These are phyloP conservation scores for Endoconidiophora laricicola DNA, from an alignment of 2,329 filamentous ascomycete genomes.

Conservation along the genomic window DNA sequence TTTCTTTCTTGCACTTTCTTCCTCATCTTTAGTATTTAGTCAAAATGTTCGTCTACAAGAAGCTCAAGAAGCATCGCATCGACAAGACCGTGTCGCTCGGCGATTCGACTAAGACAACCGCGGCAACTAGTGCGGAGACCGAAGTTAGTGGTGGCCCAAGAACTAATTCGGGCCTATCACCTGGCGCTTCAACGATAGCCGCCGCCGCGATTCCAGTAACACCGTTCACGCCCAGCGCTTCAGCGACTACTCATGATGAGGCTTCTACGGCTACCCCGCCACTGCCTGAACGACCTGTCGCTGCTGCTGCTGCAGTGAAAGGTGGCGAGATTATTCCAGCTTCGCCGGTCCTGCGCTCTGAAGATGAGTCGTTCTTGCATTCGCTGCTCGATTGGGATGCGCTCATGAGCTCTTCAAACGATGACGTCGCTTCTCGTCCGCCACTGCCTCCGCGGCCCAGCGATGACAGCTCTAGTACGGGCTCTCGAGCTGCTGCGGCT, in stretches of 20 bases:
- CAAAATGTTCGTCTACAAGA: constrained; percentile 45
- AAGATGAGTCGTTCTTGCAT: constrained; percentile 42
- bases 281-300: constrained; percentile 1
- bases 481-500: constrained; percentile 15
- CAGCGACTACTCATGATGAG: constrained; percentile 13
- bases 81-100: constrained; percentile 25
- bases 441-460: constrained; percentile 34
- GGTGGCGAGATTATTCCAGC: not conserved
- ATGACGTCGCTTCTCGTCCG: constrained; percentile 30
- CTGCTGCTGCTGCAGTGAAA: constrained; percentile 12
- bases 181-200: not conserved
- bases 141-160: too few species aligned
- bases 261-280: too few species aligned
- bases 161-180: too few species aligned
- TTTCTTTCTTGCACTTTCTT: not conserved
- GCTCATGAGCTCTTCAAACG: constrained; percentile 15
- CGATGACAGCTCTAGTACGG: not conserved
- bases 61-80: constrained; percentile 41
- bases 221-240: constrained; percentile 6
- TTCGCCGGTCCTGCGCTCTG: constrained; percentile 29
- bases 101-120: constrained; percentile 8
- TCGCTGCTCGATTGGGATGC: constrained; percentile 27
- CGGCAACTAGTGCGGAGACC: not conserved
- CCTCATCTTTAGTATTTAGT: not conserved
- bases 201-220: not conserved